A percentile compares a stretch with the other conserved stretches of the same genome.
Evolutionary conservation across 176 grass and related monocot genomes (phyloP).

Genomic region (Cenchrus purpureus): DNA sequence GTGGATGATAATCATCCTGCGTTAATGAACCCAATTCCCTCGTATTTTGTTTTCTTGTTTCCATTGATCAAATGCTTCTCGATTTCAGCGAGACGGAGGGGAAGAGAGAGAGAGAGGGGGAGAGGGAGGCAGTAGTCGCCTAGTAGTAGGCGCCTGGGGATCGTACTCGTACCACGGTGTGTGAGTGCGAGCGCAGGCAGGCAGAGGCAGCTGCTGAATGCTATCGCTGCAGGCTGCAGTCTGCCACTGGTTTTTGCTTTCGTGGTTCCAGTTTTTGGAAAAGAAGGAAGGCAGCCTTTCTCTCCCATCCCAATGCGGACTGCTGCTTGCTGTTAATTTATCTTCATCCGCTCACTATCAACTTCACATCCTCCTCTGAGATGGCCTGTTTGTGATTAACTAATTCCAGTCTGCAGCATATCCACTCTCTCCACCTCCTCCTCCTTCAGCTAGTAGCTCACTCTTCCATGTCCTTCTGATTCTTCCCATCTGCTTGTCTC

Average conservation of each 20-base stretch:
- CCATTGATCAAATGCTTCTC: constrained; percentile 45
- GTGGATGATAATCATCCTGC: constrained; percentile 21
- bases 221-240: constrained; percentile 44
- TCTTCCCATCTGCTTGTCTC: constrained; percentile 50
- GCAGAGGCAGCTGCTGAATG: constrained; percentile 7
- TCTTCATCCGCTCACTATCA: neutral
- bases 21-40: neutral
- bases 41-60: neutral
- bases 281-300: constrained; percentile 58
- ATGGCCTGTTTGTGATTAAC: constrained; percentile 48
- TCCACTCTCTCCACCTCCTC: neutral
- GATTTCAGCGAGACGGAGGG: constrained; percentile 13
- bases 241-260: constrained; percentile 57
- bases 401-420: constrained; percentile 30
- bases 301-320: constrained; percentile 58
- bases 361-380: constrained; percentile 26
- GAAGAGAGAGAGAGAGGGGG: neutral
- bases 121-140: neutral
- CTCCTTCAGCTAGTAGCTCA: neutral
- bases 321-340: neutral
- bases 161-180: constrained; percentile 64
- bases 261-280: constrained; percentile 59
- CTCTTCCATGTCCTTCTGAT: constrained; percentile 48
- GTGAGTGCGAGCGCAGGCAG: constrained; percentile 48
- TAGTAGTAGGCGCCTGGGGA: constrained; percentile 37